These are phyloP conservation scores for Arabidopsis arenosa DNA, from an alignment of 345 rosid genomes.

Conservation along the genomic window DNA sequence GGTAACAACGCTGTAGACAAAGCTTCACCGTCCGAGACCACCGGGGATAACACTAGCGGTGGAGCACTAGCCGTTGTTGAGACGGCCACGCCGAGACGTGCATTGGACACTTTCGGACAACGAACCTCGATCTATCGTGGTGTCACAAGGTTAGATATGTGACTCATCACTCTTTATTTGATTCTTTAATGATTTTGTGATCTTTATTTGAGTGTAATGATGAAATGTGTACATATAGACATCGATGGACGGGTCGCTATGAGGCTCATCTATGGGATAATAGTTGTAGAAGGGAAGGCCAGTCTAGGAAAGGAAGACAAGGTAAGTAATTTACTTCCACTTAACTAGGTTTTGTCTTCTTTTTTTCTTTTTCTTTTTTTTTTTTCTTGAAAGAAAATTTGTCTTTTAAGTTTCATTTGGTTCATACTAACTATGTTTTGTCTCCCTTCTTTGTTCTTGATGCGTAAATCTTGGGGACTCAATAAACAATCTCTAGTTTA, in stretches of 20 bases:
- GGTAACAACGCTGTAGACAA: constrained; percentile 46
- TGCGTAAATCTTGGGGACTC: constrained; percentile 32
- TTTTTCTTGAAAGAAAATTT: too few relatives aligned
- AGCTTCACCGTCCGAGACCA: constrained; percentile 54
- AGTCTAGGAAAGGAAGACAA: constrained; percentile 98
- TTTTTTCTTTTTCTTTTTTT: neutral
- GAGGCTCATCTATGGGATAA: constrained; percentile 99
- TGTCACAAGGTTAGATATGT: constrained; percentile 72
- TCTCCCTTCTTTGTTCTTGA: constrained; percentile 31
- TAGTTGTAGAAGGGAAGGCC: constrained; percentile 99
- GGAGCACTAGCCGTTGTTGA: constrained; percentile 52
- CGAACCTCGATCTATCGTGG: constrained; percentile 99
- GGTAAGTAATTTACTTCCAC: constrained; percentile 51
- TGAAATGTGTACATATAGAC: constrained; percentile 52
- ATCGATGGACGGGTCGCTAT: constrained; percentile 98
- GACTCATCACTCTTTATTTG: neutral
- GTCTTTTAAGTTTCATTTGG: constrained; percentile 11
- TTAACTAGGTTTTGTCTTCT: constrained; percentile 1
- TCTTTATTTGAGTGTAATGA: constrained; percentile 4
- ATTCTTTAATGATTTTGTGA: constrained; percentile 5
- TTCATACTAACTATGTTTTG: constrained; percentile 38
- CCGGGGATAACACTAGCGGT: constrained; percentile 55
- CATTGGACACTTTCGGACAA: constrained; percentile 93
- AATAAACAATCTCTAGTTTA: constrained; percentile 59
- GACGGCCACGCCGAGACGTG: constrained; percentile 80